Conservation (phyloP, 805 yeast genomes). For the Ogataea glucozyma region DNA sequence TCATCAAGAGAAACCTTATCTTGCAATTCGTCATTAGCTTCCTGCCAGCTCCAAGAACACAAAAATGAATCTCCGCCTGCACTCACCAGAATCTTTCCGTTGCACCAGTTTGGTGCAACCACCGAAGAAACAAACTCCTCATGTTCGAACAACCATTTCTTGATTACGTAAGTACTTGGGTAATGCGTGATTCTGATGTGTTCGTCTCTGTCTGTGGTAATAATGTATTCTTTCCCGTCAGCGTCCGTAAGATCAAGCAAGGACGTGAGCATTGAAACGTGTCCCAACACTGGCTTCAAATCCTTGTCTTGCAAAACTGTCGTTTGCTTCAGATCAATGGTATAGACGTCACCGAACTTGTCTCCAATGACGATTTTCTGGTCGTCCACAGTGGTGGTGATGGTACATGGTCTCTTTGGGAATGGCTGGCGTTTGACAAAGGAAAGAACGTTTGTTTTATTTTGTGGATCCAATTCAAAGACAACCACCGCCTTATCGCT, state of each 20-base stretch:
- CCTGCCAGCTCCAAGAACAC: constrained; percentile 77
- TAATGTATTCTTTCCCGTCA: constrained; percentile 50
- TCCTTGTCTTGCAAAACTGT: constrained; percentile 42
- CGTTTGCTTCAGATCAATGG: constrained; percentile 45
- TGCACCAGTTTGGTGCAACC: constrained; percentile 51
- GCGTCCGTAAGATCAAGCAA: constrained; percentile 47
- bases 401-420: constrained; percentile 91
- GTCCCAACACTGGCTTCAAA: constrained; percentile 81
- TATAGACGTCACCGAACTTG: constrained; percentile 94
- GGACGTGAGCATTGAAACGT: constrained; percentile 94
- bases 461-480: constrained; percentile 42
- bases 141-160: constrained; percentile 86
- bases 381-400: constrained; percentile 57
- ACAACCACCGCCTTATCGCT: constrained; percentile 79
- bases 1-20: constrained; percentile 40
- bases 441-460: constrained; percentile 43
- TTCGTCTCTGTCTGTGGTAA: constrained; percentile 93
- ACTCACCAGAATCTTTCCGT: constrained; percentile 56
- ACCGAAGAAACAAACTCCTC: constrained; percentile 75
- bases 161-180: constrained; percentile 77
- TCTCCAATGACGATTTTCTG: constrained; percentile 71
- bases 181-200: constrained; percentile 83
- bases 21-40: constrained; percentile 40
- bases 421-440: constrained; percentile 70
- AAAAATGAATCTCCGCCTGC: constrained; percentile 90